phyloP scores from a whole-genome alignment of 164 flowering plant genomes.

The Platanus orientalis region DNA sequence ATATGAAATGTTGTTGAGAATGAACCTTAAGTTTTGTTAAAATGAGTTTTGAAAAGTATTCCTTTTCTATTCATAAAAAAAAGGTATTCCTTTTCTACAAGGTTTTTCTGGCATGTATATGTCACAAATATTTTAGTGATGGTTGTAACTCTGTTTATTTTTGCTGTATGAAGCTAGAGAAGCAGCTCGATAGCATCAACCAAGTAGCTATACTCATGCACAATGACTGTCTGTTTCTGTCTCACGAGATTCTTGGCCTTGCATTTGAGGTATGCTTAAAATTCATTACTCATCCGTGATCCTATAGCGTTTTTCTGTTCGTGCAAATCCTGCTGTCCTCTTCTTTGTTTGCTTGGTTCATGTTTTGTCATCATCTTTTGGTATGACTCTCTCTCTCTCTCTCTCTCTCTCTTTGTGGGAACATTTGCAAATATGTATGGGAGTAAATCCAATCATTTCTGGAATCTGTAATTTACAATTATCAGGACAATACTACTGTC shows the following conservation, averaged over 20 bases:
- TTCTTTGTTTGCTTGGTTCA: background rate
- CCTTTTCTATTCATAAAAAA: no score
- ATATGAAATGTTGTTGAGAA: no score
- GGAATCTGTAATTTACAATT: no score
- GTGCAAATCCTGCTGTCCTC: background rate
- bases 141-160: constrained; percentile 11
- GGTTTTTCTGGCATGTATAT: background rate
- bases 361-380: no score
- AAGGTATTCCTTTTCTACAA: no score
- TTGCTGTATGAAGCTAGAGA: constrained; percentile 67
- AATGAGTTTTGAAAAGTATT: no score
- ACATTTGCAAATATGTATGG: no score
- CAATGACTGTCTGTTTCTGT: constrained; percentile 83
- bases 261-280: constrained; percentile 71
- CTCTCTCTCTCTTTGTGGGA: no score
- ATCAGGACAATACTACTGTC: no score
- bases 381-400: no score
- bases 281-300: background rate
- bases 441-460: no score
- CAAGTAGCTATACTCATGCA: constrained; percentile 85
- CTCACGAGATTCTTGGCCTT: constrained; percentile 86
- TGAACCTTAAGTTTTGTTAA: no score
- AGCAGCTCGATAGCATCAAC: constrained; percentile 75
- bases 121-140: background rate
- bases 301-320: background rate